Evolutionary conservation across 2,329 filamentous ascomycete species (phyloP), one percentile per base, ranked within the genome.

Genomic region (Aspergillus puulaauensis): DNA sequence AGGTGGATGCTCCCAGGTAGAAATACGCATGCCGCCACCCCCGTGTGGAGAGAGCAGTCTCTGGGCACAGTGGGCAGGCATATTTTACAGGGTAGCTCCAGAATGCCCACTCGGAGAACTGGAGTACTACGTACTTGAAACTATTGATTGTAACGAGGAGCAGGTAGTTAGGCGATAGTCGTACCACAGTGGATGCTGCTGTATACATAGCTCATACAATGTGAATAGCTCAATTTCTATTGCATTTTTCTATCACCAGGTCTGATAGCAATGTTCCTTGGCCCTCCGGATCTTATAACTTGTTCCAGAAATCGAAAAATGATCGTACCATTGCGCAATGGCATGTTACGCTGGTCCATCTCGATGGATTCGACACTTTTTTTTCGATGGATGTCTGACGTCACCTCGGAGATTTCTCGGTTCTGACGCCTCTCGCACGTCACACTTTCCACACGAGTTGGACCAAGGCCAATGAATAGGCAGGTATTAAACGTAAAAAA

Each of bases 351-450:
- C 12, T 21, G 40, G 9, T 23, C 24, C 15, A 31, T 39, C 40
- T 23, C 0, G 7, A 48, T 53, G 35, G 31, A 39, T 37, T 50
- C 37, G 27, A 44, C 39, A 48, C 41, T 48, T 48, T 54, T 48
- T 47, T 48, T 48, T 48, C 5, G 45, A 40, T 33, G 21, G 24
- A 35, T 12, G 31, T 8, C 45, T 67, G 66, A 70, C 68, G 66
- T 70, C 67, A 66, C 12, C 48, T 61, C 68, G 68, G 68, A 19
- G 3, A 56, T 65, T 39, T 43, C 60, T 70, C 68, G 68, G 68
- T 41, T n/a, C 27, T 41, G 27, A 19, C 47, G 31, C 39, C 24
- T 24, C 19, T 41, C 49, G 14, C 27, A 40, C 52, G 27, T 47
- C 52, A 47, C 43, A 19, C 40, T 31, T 14, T 11, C 27, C 27